Evolutionary conservation across 352 stramenopile species (phyloP), one percentile per base, ranked within the genome.

Genomic region (Pythium periplocum): DNA sequence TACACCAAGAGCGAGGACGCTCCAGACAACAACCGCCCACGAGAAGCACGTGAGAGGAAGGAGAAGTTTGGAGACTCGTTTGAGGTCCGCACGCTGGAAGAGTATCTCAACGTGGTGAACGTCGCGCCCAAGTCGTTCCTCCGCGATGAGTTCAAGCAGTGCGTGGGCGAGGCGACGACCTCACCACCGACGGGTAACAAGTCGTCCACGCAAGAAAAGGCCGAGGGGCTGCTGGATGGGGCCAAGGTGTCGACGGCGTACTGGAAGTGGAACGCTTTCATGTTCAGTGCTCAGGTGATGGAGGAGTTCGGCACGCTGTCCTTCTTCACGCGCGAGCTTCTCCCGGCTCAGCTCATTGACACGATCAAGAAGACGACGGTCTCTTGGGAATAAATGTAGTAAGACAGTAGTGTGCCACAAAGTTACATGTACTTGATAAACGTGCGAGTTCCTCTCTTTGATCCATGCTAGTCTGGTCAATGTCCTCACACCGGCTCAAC

Each of bases 341-440:
- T 82, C 38, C 71, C 71, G 2, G 46, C 63, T 38, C 71, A 78
- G 66, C 64, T 82, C 39, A 72, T 78, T 34, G 61, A 67, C 32
- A 70, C 66, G 3, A 75, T 82, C 66, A 74, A 78, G 50, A 73
- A 71, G 51, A 69, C 61, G 17, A 61, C 60, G 2, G 59, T 78
- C 32, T 57, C 66, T 38, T 78, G 68, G 66, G 75, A 32, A 59
- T 39, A 34, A 26, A 26, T 26, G 17, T 26, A 26, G 17, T 26
- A 26, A 26, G 17, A 26, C 17, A 26, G 17, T 26, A 26, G 17
- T 26, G 17, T 26, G 17, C 17, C 17, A 26, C 17, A 26, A 26
- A 26, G 17, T 26, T 26, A 26, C 17, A 26, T 26, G 17, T 26
- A 26, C 17, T 26, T 26, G 17, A 26, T 26, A 26, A 26, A 26